Base-by-base conservation (phyloP, 208 protist species). In the Trypanosoma platydactyli region DNA sequence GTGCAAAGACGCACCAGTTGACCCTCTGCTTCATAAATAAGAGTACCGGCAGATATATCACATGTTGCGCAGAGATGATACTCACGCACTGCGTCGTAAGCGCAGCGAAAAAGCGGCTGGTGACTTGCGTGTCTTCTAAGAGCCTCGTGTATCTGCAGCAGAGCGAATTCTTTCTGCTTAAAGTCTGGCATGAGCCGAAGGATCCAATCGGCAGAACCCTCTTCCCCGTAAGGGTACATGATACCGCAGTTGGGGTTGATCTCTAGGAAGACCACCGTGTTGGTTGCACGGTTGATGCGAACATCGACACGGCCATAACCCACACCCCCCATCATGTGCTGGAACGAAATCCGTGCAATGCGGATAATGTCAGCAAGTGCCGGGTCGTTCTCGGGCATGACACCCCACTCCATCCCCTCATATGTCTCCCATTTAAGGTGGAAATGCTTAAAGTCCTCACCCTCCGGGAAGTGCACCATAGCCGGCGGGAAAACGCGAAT, bases 241-340 rank as follows among this genome's bases (percentile, higher is more conserved):
- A 96, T 88, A 44, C 91, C 91, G 63, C 91, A 96, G 73, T 96
- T 96, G 11, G 91, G 88, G 67, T 96, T 96, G 64, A 96, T 94
- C 56, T 96, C 88, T 11, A 96, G 80, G 70, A 96, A 96, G 5
- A 89, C 70, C 42, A 92, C 91, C 33, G 83, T 66, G 30, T 68
- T 69, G 18, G 65, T 48, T 13, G 56, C 38, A 35, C 88, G 83
- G 61, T 94, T 69, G 48, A 96, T 93, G 46, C 91, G 88, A 29
- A 96, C 77, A 71, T 96, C 91, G 42, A 91, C 78, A 42, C 88
- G 83, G 53, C 91, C 91, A 73, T 94, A 96, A 41, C 88, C 88
- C 24, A 96, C 77, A 51, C 86, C 86, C 45, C 88, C 90, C 90
- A 96, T 94, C 87, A 96, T 96, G 24, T 78, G 77, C 46, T 89